Base-by-base conservation (phyloP, 2,329 filamentous ascomycete genomes). In the Penicillium hesseltinei region DNA sequence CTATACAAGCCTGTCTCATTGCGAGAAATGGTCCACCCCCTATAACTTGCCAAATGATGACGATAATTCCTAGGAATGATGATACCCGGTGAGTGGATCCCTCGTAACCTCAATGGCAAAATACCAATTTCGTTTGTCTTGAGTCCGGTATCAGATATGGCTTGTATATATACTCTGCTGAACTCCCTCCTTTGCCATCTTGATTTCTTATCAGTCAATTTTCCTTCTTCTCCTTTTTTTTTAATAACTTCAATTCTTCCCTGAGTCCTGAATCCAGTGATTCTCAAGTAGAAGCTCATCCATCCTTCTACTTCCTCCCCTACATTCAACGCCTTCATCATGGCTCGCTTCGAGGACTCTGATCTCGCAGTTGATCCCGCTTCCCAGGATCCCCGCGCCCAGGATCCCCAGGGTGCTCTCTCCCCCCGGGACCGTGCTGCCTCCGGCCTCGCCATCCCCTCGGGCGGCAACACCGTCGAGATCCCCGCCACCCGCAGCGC, bases 401-500 rank as follows among this genome's bases (percentile, higher is more conserved):
- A 48, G 31, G 50, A 52, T 33, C 62, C 53, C 38, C 42, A 56
- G n/a, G 63, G 48, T 52, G 53, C 64, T 63, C 65, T 52, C 50
- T 69, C 71, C 39, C 64, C 71, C 52, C 59, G 67, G 61, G 66
- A 71, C 46, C 46, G 68, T 50, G 60, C 62, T 56, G 68, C 67
- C 29, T 64, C 66, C 63, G 60, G 69, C 56, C 73, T 76, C 58
- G 68, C 68, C 61, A 76, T 75, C 55, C 81, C 81, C 33, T 75
- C 74, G 42, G 79, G 63, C 38, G 75, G 79, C 58, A 81, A 80
- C 53, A 79, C 85, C 43, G 83, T 91, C 67, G 88, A 91, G 76
- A 81, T 91, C 46, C 88, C 88, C 40, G 87, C 88, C 25, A 83
- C 86, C 54, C 78, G 86, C 64, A 88, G 85, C 53, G 83, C 86